Evolutionary conservation across 2,329 filamentous ascomycete species (phyloP), one percentile per base, ranked within the genome.

Genomic region (Mycogone perniciosa): DNA sequence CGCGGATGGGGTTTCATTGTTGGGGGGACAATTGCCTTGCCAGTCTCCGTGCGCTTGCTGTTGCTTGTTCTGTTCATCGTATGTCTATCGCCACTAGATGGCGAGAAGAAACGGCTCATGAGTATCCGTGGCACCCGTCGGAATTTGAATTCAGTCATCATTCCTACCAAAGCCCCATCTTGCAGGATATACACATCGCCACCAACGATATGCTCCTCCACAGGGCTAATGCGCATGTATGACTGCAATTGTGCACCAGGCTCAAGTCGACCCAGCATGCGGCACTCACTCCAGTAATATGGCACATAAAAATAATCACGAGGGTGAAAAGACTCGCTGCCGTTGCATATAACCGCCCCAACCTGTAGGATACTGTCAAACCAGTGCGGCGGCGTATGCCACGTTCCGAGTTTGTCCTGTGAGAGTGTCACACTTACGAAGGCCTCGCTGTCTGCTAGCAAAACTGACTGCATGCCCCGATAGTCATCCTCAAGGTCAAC

Each of bases 41-140:
- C 11, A 37, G 29, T 31, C 38, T 26, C 26, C 20, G 27, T 30
- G 31, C 29, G 4, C 27, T 31, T 34, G 7, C 13, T 26, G 1
- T 31, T n/a, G 11, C 9, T 34, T 13, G 35, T 37, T 27, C 26
- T 26, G n/a, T 41, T 48, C 7, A 30, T 10, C 4, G 26, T 39
- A 7, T 49, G 39, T 10, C 35, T 6, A 13, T 38, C 10, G 35
- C 35, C 13, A 38, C 35, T 38, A 7, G 46, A n/a, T 7, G 53
- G 35, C 2, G 84, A 83, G 54, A 88, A 69, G 64, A 88, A 77
- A 58, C 82, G 76, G 71, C 86, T 84, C 55, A 87, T 72, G 20
- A 84, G 73, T 59, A 79, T 78, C 60, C 84, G 82, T 40, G 83
- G 82, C 48, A 86, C 83, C 58, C 80, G 75, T 63, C 82, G 79